Evolutionary conservation across 345 rosid species (phyloP).

Genomic region (Salix brachista): DNA sequence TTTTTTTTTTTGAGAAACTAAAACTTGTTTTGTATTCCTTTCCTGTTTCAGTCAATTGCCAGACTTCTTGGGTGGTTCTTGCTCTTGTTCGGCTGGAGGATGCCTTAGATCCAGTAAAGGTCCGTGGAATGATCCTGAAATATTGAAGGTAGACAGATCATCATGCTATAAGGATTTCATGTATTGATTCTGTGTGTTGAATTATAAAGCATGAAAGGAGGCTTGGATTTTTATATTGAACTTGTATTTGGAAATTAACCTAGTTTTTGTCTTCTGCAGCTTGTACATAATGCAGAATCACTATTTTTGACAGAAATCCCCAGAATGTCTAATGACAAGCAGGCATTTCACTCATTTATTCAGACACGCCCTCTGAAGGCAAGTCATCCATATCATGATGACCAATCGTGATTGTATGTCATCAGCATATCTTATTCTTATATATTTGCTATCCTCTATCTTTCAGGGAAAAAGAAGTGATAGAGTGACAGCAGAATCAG

Average conservation of each 20-base stretch:
- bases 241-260: slow-evolving; percentile 20
- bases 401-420: background rate
- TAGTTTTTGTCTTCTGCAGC: slow-evolving; percentile 36
- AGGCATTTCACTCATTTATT: slow-evolving; percentile 40
- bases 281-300: slow-evolving; percentile 58
- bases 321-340: slow-evolving; percentile 45
- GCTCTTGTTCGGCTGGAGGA: slow-evolving; percentile 77
- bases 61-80: slow-evolving; percentile 88
- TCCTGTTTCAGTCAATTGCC: slow-evolving; percentile 77
- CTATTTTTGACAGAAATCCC: slow-evolving; percentile 55
- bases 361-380: slow-evolving; percentile 56
- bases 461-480: slow-evolving; percentile 55
- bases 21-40: background rate
- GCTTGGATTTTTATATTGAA: slow-evolving; percentile 16
- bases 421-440: background rate
- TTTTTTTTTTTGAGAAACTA: background rate
- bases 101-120: slow-evolving; percentile 92
- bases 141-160: slow-evolving; percentile 68
- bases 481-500: slow-evolving; percentile 51
- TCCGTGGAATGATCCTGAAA: slow-evolving; percentile 90
- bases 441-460: slow-evolving; percentile 8
- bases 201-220: slow-evolving; percentile 6
- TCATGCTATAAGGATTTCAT: background rate
- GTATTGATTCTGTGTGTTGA: background rate
- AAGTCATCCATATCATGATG: slow-evolving; percentile 9